Base-by-base conservation (phyloP, 2,329 filamentous ascomycete species). In the Xylaria hypoxylon region DNA sequence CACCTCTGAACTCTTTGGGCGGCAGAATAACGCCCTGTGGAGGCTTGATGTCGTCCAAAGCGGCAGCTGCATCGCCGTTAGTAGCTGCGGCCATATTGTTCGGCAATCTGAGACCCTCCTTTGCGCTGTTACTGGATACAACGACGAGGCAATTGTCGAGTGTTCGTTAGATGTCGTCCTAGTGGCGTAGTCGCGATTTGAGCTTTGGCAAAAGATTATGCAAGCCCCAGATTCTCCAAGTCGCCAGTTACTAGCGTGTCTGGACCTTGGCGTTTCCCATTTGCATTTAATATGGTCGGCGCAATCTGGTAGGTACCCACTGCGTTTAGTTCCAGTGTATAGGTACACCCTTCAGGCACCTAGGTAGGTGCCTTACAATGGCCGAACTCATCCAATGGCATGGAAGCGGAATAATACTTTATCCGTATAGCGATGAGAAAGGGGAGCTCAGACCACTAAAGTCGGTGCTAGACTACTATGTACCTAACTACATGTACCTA, bases 21-120 rank as follows among this genome's bases (percentile, higher is more conserved):
- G 96, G 96, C 61, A 97, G 86, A 63, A 97, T 92, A 70, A 97
- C 86, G 69, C 94, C 93, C 65, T 90, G 82, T 3, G 95, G 95
- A 38, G 93, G 89, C 79, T 94, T 95, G 78, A 89, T 87, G 69
- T 89, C 87, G 69, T 94, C 88, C 62, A 90, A 83, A 53, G 79
- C 79, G 45, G 83, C 81, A 45, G 82, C 79, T 70, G 83, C 78
- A 78, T 87, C 85, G 72, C 84, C 85, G 74, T 88, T 87, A 70
- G 82, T 79, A 72, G 77, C 76, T 50, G 78, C 75, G 68, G 79
- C 78, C 80, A 81, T 81, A 19, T 59, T 68, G 73, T 71, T 73
- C 68, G 72, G 68, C 73, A 70, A 61, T 73, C 50, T 70, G 53
- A 68, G 62, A 72, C 72, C 74, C 73, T 75, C 69, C 72, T 69